Conservation (phyloP, 1,139 yeast species). For the Scheffersomyces illinoinensis region DNA sequence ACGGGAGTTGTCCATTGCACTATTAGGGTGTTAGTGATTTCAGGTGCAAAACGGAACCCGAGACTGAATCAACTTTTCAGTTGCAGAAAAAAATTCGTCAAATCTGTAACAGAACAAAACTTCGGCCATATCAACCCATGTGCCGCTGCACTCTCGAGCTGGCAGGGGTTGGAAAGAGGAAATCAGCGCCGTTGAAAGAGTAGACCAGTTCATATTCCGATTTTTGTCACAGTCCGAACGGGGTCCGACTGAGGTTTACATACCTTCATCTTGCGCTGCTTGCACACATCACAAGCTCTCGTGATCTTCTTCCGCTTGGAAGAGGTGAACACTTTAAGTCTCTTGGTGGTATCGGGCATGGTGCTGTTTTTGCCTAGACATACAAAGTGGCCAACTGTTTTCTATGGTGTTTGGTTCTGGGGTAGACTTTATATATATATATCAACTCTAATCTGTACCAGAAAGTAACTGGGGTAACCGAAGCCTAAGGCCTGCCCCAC, state of each 20-base stretch:
- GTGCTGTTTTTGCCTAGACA: background rate
- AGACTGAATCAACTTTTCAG: background rate
- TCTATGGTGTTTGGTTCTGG: background rate
- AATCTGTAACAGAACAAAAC: background rate
- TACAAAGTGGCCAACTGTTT: background rate
- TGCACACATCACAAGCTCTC: conserved; percentile 18
- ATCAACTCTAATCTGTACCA: background rate
- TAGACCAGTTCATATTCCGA: conserved; percentile 13
- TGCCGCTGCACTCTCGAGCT: conserved; percentile 9
- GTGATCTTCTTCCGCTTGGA: conserved; percentile 14
- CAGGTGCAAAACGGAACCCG: background rate
- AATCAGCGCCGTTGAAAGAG: conserved; percentile 10
- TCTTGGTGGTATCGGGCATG: background rate
- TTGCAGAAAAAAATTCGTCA: background rate
- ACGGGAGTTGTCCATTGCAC: background rate
- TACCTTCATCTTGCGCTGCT: conserved; percentile 16
- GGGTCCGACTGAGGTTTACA: conserved; percentile 32
- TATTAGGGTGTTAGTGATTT: background rate
- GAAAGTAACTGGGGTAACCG: background rate
- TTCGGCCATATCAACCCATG: background rate
- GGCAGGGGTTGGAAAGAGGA: conserved; percentile 27
- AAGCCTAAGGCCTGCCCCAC: background rate
- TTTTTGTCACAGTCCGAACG: conserved; percentile 23
- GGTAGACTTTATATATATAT: background rate
- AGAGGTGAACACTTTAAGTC: background rate